A percentile compares a stretch with the other conserved stretches of the same genome.
These are phyloP conservation scores for Nosema muscidifuracis DNA, from an alignment of 371 early-diverging fungal species.

Conservation along the genomic window DNA sequence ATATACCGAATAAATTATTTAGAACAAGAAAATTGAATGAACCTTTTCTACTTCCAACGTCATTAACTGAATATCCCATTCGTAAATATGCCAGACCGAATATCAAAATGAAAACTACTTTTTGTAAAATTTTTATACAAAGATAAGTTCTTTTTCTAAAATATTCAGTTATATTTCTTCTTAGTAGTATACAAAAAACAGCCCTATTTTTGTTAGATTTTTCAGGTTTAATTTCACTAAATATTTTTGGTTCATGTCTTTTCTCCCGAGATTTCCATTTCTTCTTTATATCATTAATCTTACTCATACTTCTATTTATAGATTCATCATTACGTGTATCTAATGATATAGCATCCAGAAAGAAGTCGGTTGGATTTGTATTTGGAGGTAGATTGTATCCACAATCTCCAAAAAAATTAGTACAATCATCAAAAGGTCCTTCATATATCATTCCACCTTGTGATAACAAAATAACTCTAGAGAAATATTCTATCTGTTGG, in stretches of 20 bases:
- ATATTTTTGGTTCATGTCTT: background rate
- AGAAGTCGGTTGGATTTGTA: slow-evolving; percentile 70
- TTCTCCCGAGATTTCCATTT: slow-evolving; percentile 35
- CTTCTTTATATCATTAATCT: slow-evolving; percentile 57
- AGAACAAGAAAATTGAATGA: slow-evolving; percentile 63
- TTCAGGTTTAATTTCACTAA: background rate
- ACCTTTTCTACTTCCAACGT: slow-evolving; percentile 63
- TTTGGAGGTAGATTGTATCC: slow-evolving; percentile 68
- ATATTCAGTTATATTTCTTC: slow-evolving; percentile 62
- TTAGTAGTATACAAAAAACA: slow-evolving; percentile 44
- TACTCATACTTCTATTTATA: slow-evolving; percentile 36
- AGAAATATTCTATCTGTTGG: slow-evolving; percentile 78
- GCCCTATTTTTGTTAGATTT: background rate
- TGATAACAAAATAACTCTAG: slow-evolving; percentile 73
- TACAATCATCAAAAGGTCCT: slow-evolving; percentile 62
- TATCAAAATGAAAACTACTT: slow-evolving; percentile 39
- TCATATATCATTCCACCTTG: slow-evolving; percentile 61
- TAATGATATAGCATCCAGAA: slow-evolving; percentile 67
- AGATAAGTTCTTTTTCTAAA: slow-evolving; percentile 55
- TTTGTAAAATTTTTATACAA: slow-evolving; percentile 59
- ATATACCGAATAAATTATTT: slow-evolving; percentile 62
- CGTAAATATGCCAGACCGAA: slow-evolving; percentile 38
- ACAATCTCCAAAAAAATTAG: slow-evolving; percentile 64
- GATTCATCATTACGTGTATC: slow-evolving; percentile 58
- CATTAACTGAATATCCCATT: slow-evolving; percentile 54